These are phyloP conservation scores for Fusarium mangiferae DNA, from an alignment of 2,329 filamentous ascomycete species.

Conservation along the genomic window DNA sequence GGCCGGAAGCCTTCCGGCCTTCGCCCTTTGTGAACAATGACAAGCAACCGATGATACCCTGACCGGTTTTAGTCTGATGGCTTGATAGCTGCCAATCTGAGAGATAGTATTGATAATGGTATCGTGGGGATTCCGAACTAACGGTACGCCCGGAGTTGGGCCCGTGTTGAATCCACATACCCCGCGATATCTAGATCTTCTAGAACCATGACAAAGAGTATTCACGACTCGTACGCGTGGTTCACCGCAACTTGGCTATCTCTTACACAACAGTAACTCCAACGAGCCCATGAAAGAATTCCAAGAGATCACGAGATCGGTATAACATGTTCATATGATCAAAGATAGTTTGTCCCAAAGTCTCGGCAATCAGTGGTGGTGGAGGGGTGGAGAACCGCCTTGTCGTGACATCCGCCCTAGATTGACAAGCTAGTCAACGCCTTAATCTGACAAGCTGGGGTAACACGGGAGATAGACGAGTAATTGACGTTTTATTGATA, in stretches of 20 bases:
- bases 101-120: constrained; percentile 28
- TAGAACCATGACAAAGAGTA: neutral
- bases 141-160: constrained; percentile 14
- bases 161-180: constrained; percentile 11
- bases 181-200: constrained; percentile 6
- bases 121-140: constrained; percentile 20
- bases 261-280: neutral
- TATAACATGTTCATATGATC: constrained; percentile 9
- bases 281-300: neutral
- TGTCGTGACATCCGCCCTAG: constrained; percentile 37
- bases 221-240: neutral
- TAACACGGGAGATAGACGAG: constrained; percentile 1
- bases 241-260: neutral
- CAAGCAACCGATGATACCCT: constrained; percentile 30
- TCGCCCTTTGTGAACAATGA: constrained; percentile 27
- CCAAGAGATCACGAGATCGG: constrained; percentile 5
- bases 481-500: neutral
- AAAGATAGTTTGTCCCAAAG: neutral
- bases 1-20: constrained; percentile 35
- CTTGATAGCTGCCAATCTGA: constrained; percentile 21
- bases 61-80: neutral
- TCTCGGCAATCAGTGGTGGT: constrained; percentile 4
- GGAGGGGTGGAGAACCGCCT: constrained; percentile 34
- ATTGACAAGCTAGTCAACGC: constrained; percentile 30
- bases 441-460: constrained; percentile 34